Evolutionary conservation across 441 rosid species (phyloP).

Genomic region (Geranium incanum): DNA sequence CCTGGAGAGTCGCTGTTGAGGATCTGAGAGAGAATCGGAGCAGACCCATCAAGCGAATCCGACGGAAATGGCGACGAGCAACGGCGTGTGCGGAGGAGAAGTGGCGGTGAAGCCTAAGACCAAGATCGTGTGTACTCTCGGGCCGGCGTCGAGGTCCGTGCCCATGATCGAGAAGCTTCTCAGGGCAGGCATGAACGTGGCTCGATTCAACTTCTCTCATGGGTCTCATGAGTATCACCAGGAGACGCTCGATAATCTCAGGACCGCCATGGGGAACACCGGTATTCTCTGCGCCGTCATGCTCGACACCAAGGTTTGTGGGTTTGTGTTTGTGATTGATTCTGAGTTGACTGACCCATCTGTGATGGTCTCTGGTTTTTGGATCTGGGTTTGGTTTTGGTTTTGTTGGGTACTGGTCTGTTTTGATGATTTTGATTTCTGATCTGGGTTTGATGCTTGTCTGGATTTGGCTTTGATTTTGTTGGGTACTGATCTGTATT

Average conservation of each 20-base stretch:
- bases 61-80: constrained; percentile 18
- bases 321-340: not conserved
- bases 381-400: not conserved
- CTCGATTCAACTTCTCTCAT: constrained; percentile 88
- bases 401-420: not conserved
- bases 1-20: not conserved
- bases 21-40: not conserved
- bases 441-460: not conserved
- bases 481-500: too few relatives aligned
- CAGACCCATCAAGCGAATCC: too few relatives aligned
- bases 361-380: not conserved
- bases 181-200: constrained; percentile 85
- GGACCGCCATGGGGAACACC: constrained; percentile 65
- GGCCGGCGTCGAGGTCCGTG: constrained; percentile 78
- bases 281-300: constrained; percentile 84
- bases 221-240: constrained; percentile 87
- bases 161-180: constrained; percentile 69
- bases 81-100: too few relatives aligned
- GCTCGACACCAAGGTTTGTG: constrained; percentile 84
- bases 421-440: not conserved
- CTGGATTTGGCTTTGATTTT: too few relatives aligned
- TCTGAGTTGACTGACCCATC: not conserved
- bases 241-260: constrained; percentile 84
- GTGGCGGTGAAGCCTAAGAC: constrained; percentile 47
- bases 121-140: constrained; percentile 86